Percentiles rank a stretch among this genome's conserved stretches.
phyloP scores from a whole-genome alignment of 1,139 yeast genomes.

The Sugiyamaella pinicola region DNA sequence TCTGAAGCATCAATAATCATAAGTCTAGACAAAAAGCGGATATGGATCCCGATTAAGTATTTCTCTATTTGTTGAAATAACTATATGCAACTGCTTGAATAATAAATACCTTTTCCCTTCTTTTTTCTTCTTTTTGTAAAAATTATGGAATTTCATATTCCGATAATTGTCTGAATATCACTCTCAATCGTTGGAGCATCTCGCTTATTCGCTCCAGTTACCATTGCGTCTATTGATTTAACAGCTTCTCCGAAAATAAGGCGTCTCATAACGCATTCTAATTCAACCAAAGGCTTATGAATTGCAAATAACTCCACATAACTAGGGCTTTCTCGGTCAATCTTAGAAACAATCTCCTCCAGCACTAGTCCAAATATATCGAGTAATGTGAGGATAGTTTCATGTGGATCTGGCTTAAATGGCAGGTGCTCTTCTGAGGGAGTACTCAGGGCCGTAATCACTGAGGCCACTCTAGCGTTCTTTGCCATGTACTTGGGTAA shows the following conservation, averaged over 20 bases:
- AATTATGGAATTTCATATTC: too few species aligned
- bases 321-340: conserved; percentile 1
- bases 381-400: conserved; percentile 14
- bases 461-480: neutral
- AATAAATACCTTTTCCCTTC: too few species aligned
- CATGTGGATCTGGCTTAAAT: conserved; percentile 12
- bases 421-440: conserved; percentile 7
- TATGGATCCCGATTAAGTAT: too few species aligned
- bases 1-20: too few species aligned
- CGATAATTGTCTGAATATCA: neutral
- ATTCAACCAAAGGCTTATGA: neutral
- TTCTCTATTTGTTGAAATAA: too few species aligned
- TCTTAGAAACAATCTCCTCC: conserved; percentile 5
- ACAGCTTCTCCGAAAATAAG: conserved; percentile 6
- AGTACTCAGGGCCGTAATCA: neutral
- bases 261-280: neutral
- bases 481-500: conserved; percentile 14
- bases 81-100: too few species aligned
- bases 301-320: conserved; percentile 8
- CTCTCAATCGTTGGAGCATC: neutral
- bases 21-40: too few species aligned
- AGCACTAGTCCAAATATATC: conserved; percentile 2
- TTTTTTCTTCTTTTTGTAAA: too few species aligned
- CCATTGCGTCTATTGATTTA: conserved; percentile 12
- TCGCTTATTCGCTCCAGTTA: neutral